Evolutionary conservation across 2,329 filamentous ascomycete species (phyloP), one percentile per base, ranked within the genome.

Genomic region (Fusarium devonianum): DNA sequence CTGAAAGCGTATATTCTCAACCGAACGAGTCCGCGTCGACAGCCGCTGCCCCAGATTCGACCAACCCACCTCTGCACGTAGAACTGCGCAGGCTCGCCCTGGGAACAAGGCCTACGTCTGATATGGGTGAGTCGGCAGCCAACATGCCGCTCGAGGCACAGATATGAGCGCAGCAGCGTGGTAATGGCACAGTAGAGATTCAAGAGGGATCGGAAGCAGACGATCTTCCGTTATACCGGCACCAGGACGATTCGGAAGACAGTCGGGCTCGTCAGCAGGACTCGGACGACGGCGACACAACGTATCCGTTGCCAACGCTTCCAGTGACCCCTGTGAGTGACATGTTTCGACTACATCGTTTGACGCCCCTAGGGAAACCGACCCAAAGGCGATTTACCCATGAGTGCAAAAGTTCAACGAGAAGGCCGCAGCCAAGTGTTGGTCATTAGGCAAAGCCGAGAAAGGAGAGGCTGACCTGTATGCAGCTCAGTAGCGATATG

Each of bases 311-410:
- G n/a, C 17, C 9, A 10, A 41, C 22, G 32, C 16, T 21, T 23
- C 26, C 23, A 25, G 16, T 29, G 29, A 22, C 39, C 32, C 30
- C 14, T 33, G 55, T 58, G 26, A 58, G 55, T 54, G 14, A 33
- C 23, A n/a, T 16, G 3, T 9, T 9, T 14, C 3, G 14, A 5
- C 14, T n/a, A 9, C 29, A 6, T 26, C 3, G 14, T 17, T 32
- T 29, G 7, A 4, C 29, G 11, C n/a, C 11, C 11, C 10, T 8
- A 26, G n/a, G 23, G n/a, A 5, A 4, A 12, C 5, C 8, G 3
- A 5, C 8, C 11, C 23, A 26, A 12, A 26, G 23, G 23, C 23
- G 7, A 10, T 12, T 3, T 12, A 12, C 10, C n/a, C 9, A 12
- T 10, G 22, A 11, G 3, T 11, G 12, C 22, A 25, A n/a, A n/a